Evolutionary conservation across 164 flowering plant species (phyloP), one percentile per base, ranked within the genome.

Genomic region (Aristolochia californica): DNA sequence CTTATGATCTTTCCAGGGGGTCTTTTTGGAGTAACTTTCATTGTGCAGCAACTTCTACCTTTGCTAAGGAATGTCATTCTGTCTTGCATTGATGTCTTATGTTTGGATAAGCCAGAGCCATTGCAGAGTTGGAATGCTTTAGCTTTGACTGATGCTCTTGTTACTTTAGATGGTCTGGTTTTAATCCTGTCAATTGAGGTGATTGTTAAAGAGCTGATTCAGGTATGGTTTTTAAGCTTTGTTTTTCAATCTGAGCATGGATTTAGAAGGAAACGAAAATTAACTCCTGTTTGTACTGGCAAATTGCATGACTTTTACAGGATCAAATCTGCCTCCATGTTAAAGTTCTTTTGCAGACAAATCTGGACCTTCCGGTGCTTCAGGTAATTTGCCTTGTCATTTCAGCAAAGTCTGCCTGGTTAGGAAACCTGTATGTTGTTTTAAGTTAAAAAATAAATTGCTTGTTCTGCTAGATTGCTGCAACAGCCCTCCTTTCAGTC

Each of bases 81-180:
- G 60, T 82, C 83, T 53, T 83, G 91, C 62, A 70, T 85, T 65
- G 74, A 77, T 51, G 63, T 68, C 70, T 78, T 91, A 48, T 51
- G 17, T 58, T 56, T 57, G 65, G 79, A 75, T 69, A 87, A 77
- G 60, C 78, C 90, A 55, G 99, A 93, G 74, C 91, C 97, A 52
- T 62, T 85, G 63, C 99, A 83, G 62, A 83, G 85, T 70, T 89
- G 94, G 95, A 75, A 76, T 66, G 62, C 80, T 66, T 70, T 84
- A 58, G 94, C 90, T 30, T 72, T 89, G 53, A 75, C 81, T 60
- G 95, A 93, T 69, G 68, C 88, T 71, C 71, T 93, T 34, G 63
- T 71, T 55, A 65, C 81, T 30, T 67, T 93, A 30, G 81, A 85
- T 76, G 97, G 97, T 58, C 69, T 89, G 55, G 74, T 76, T 61